Percentiles rank a stretch among this genome's conserved stretches.
Evolutionary conservation across 257 asterid species (phyloP).

Genomic region (Leonotis leonurus): DNA sequence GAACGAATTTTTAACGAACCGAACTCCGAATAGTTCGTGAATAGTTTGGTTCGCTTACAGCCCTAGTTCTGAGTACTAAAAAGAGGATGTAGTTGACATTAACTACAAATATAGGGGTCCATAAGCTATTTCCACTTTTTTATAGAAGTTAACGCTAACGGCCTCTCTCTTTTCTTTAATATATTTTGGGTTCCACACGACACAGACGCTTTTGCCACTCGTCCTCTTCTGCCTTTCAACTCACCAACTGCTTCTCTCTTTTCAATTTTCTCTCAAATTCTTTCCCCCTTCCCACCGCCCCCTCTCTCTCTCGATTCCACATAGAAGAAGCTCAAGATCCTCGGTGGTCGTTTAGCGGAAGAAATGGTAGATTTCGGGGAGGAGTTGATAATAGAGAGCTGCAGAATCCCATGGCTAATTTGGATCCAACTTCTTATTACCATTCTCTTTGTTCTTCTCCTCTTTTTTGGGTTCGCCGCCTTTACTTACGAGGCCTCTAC

Average conservation of each 20-base stretch:
- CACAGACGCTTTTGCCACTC: neutral
- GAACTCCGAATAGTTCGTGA: too few species aligned
- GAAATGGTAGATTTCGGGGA: constrained; percentile 60
- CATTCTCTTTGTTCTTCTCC: constrained; percentile 49
- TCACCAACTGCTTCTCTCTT: neutral
- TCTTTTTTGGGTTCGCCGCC: constrained; percentile 46
- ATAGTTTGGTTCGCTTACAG: too few species aligned
- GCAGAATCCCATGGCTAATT: constrained; percentile 58
- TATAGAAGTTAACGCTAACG: constrained; percentile 2
- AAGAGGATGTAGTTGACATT: neutral
- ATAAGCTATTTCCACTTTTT: neutral
- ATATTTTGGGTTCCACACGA: neutral
- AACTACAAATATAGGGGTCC: neutral
- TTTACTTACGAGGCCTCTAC: constrained; percentile 28
- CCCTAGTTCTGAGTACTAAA: too few species aligned
- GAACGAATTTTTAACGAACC: too few species aligned
- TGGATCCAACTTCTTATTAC: constrained; percentile 68
- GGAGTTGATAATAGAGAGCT: constrained; percentile 56
- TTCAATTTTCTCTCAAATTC: neutral
- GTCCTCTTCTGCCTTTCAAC: neutral
- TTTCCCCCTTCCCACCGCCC: neutral
- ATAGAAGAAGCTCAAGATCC: neutral
- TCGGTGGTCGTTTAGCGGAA: neutral
- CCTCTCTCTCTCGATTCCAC: neutral
- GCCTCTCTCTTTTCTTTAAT: neutral